Evolutionary conservation across 768 basidiomycete genomes (phyloP), one percentile per base, ranked within the genome.

Genomic region (Hypholoma sublateritium): DNA sequence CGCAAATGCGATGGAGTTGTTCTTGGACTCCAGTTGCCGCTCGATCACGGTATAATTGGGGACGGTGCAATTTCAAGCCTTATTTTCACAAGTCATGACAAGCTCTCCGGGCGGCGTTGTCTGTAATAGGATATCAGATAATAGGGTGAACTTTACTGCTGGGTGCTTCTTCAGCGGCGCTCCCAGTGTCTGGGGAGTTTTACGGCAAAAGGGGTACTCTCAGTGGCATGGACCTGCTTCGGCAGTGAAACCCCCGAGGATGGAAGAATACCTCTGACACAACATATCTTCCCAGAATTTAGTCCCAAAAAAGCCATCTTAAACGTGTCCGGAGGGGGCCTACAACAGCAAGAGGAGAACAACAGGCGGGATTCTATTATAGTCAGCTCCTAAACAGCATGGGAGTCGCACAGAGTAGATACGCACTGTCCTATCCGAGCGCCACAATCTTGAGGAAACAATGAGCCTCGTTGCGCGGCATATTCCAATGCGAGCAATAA

Each of bases 241-340:
- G 42, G 53, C 28, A 21, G 53, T 35, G 42, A 19, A 44, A 28
- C 42, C 39, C n/a, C 53, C 53, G 53, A 44, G 12, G 43, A 45
- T 28, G 43, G 44, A 44, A 39, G 14, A 36, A 44, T 25, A 35
- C 22, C 53, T 24, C 21, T 17, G 25, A 47, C 25, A 24, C 32
- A 16, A 19, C 42, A 45, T 45, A 25, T 44, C 43, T 44, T 45
- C 53, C 53, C 53, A 44, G 32, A 53, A 44, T 28, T 28, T 53
- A 34, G 34, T 53, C 42, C 43, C 11, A 36, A 53, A 53, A 46
- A 44, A 53, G 43, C 28, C 43, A 44, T 17, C 41, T 42, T 44
- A 34, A 53, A 53, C 53, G 53, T 53, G 53, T 53, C 44, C 53
- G 53, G 53, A 28, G 32, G 53, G 21, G 32, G 34, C 42, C 53